Percentiles rank a stretch among this genome's conserved stretches.
These are phyloP conservation scores for Ustilago nuda DNA, from an alignment of 1,284 basidiomycete species.

Conservation along the genomic window DNA sequence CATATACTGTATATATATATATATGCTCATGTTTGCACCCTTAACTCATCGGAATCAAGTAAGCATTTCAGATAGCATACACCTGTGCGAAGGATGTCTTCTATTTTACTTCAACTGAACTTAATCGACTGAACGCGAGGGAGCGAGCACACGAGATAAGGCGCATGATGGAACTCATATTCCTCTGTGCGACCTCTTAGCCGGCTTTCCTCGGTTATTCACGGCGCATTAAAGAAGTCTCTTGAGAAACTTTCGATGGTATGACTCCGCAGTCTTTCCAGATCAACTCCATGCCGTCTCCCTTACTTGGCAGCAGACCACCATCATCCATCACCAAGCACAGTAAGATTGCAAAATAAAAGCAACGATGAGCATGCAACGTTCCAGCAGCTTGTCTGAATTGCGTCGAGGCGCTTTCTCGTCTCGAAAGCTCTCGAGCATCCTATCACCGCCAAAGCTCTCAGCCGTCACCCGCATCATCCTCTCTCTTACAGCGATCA, in stretches of 20 bases:
- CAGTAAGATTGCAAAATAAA: background rate
- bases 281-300: too few relatives aligned
- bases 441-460: slow-evolving; percentile 35
- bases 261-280: background rate
- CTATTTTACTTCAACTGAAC: too few relatives aligned
- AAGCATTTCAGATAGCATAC: too few relatives aligned
- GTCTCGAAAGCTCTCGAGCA: slow-evolving; percentile 23
- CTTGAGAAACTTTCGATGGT: background rate
- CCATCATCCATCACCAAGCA: background rate
- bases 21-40: too few relatives aligned
- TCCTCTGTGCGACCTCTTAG: background rate
- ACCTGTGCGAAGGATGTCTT: too few relatives aligned
- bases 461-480: slow-evolving; percentile 27
- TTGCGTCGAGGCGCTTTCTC: slow-evolving; percentile 31
- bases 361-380: slow-evolving; percentile 26
- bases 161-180: background rate
- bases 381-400: slow-evolving; percentile 24
- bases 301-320: background rate
- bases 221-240: background rate
- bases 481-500: slow-evolving; percentile 48
- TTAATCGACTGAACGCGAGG: too few relatives aligned
- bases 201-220: slow-evolving; percentile 5
- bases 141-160: too few relatives aligned
- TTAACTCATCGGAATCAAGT: too few relatives aligned
- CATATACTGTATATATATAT: too few relatives aligned